Evolutionary conservation across 2,329 filamentous ascomycete species (phyloP).

Genomic region (Phaeosphaeriaceae sp.): DNA sequence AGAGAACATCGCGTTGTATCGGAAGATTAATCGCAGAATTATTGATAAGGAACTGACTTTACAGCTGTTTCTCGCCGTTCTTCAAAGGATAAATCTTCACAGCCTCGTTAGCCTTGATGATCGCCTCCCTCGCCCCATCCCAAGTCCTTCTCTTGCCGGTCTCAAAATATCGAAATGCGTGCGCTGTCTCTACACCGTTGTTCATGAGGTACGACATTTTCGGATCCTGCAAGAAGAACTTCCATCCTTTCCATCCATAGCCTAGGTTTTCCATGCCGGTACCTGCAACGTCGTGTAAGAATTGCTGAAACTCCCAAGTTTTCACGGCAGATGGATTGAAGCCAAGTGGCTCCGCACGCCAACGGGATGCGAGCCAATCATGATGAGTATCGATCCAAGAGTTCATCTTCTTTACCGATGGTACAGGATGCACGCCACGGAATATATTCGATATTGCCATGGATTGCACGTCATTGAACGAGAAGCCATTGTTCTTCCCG

Average conservation of each 20-base stretch:
- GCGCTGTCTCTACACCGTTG: constrained; percentile 43
- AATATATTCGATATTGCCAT: constrained; percentile 24
- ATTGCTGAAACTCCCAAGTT: constrained; percentile 30
- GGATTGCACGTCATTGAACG: constrained; percentile 22
- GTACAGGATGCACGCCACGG: constrained; percentile 14
- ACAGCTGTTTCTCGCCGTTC: constrained; percentile 6
- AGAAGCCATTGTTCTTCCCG: constrained; percentile 26
- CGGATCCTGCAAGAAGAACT: constrained; percentile 43
- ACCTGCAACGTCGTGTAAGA: constrained; percentile 44
- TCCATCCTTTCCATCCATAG: constrained; percentile 41
- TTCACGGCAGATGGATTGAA: constrained; percentile 28
- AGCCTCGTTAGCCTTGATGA: constrained; percentile 18
- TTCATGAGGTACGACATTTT: constrained; percentile 41
- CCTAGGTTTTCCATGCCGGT: constrained; percentile 43
- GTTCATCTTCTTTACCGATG: constrained; percentile 11
- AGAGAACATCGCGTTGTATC: no score
- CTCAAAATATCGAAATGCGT: constrained; percentile 47
- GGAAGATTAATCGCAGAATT: background rate
- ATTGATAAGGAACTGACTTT: background rate
- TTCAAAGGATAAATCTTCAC: constrained; percentile 17
- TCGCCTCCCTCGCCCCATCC: constrained; percentile 20
- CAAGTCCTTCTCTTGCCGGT: constrained; percentile 35
- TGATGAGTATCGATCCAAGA: constrained; percentile 12
- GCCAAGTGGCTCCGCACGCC: constrained; percentile 14
- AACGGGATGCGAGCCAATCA: constrained; percentile 17